Evolutionary conservation across 345 rosid species (phyloP), one percentile per base, ranked within the genome.

Genomic region (Turritis glabra): DNA sequence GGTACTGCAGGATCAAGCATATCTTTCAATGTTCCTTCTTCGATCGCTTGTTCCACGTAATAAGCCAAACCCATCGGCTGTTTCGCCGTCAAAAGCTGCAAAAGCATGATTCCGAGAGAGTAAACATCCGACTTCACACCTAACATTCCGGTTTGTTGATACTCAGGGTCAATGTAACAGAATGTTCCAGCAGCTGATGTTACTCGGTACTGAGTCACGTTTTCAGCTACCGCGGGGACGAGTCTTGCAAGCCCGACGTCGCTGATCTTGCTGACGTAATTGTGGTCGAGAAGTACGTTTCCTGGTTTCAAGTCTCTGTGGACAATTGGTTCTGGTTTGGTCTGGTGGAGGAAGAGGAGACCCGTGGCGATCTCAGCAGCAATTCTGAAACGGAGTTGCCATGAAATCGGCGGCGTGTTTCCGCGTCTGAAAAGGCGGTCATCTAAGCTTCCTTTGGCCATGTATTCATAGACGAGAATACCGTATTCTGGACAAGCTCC

Each of bases 401-500:
- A 94, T 4, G 96, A 79, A 13, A 94, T 82, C 22, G 82, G 73
- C 2, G 95, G 95, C 1, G 81, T 80, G 72, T 87, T 82, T 69
- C 87, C 85, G 78, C 76, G 83, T 56, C 82, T 80, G 65, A 85
- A 83, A 18, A 94, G 90, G 32, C 94, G 71, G 38, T 94, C 98
- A 0, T 93, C 97, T 77, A 93, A 81, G 80, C 98, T 93, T 74
- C 98, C 98, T 29, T 80, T 89, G 18, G 86, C 93, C 98, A 94
- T 84, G 87, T 88, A 83, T 70, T 94, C 98, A 37, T 94, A 94
- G 8, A 91, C 97, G 52, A 94, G 82, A 55, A 90, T 83, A 0
- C 97, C 98, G 23, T 83, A 91, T 76, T 94, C 96, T 1, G 98
- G 93, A 75, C 97, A 91, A 27, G 98, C 98, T 69, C 98, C 98